Evolutionary conservation across 148 eudicot species (phyloP), one percentile per base, ranked within the genome.

Genomic region (Pouteria glomerata): DNA sequence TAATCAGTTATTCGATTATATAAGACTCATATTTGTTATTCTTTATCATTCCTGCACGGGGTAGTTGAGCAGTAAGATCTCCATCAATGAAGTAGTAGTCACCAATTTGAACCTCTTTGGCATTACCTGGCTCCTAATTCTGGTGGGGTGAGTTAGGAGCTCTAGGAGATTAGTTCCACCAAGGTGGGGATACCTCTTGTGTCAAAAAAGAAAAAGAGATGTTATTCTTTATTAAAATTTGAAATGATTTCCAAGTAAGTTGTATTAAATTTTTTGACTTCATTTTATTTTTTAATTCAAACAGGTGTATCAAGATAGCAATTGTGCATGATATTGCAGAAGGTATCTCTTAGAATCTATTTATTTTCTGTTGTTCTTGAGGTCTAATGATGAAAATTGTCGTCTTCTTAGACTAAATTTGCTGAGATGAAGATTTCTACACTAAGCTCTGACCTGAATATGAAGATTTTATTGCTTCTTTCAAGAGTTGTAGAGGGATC

Each of bases 271-370:
- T 27, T 66, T 24, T 65, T 47, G 19, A 23, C 1, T 56, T 61
- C 42, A n/a, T n/a, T n/a, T n/a, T n/a, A n/a, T 59, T 52, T 57
- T 53, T 57, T 58, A 35, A 29, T 76, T 72, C 55, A 15, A 37
- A 63, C 81, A 92, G 98, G 88, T 94, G 98, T 75, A 88, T 94
- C 89, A 94, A 94, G 84, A 87, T 94, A 73, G 96, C 98, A 73
- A 83, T 94, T 76, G 97, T 94, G 72, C 98, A 94, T 74, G 98
- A 94, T 75, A 91, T 94, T 70, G 98, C 98, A 18, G 98, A 94
- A 94, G 98, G 98, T 91, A 85, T 60, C 29, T 45, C 37, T 68
- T 74, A 62, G 27, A 73, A 13, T 63, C 62, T 67, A 0, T n/a
- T 41, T 30, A 55, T 2, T 51, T 8, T 31, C 5, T 61, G 34